Conservation (phyloP, 2,329 filamentous ascomycete species). For the Trichoderma sp. region DNA sequence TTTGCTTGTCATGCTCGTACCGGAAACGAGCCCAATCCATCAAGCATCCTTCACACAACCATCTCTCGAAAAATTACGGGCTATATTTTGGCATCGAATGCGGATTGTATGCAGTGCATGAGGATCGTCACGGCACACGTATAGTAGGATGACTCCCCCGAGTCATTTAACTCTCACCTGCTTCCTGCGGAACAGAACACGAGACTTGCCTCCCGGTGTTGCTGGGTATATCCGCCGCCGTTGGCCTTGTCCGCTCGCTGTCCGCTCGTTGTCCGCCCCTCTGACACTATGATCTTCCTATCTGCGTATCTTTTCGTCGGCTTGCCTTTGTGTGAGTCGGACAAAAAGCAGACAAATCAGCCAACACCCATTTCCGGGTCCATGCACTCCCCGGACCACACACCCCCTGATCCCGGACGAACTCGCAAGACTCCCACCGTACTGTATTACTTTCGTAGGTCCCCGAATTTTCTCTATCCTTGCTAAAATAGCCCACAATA, state of each 20-base stretch:
- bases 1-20: no score
- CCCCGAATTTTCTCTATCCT: neutral
- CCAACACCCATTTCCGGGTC: neutral
- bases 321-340: neutral
- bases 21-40: no score
- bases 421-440: neutral
- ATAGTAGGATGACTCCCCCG: no score
- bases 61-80: no score
- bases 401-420: neutral
- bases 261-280: conserved; percentile 6
- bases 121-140: no score
- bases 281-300: neutral
- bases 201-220: neutral
- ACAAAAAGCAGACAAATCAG: neutral
- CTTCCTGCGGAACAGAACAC: neutral
- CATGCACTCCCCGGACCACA: neutral
- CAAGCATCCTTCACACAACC: no score
- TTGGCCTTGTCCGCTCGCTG: neutral
- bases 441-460: neutral
- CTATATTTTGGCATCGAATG: no score
- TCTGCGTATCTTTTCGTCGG: no score
- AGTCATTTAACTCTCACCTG: no score
- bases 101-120: no score
- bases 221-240: neutral
- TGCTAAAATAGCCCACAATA: neutral